Base-by-base conservation (phyloP, 1,284 basidiomycete species). In the Microbotryum intermedium region DNA sequence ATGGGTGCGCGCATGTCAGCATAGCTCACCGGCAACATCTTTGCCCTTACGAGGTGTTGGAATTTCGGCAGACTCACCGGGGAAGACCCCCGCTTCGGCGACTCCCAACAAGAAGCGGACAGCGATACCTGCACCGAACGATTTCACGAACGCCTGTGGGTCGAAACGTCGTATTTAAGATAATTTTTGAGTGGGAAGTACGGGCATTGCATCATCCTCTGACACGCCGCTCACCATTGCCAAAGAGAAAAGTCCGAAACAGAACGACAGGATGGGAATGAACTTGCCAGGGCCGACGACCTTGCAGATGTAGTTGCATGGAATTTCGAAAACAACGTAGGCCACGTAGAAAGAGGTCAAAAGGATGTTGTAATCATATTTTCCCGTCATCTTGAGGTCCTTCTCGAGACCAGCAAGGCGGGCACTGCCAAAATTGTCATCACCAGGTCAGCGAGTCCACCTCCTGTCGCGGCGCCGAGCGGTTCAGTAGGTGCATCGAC, bases 251-350 rank as follows among this genome's bases (percentile, higher is more conserved):
- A 69, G 55, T n/a, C 62, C 65, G 50, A 66, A 69, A 8, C 49
- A 23, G 53, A 72, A 66, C 0, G 70, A 61, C 59, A 71, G 69
- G 42, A 65, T 28, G 23, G 74, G 73, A n/a, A 75, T 62, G 50
- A 60, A 69, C 28, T 42, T 49, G 21, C 64, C 63, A 6, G 83
- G 82, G 3, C 83, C 83, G 13, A 84, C 73, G 51, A 72, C 73
- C 79, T 83, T 67, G 30, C 76, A 64, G 46, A 83, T 61, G 45
- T 84, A 71, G 65, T 83, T 84, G 16, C 79, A 81, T 3, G 84
- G 84, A 20, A 85, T 71, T 65, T 85, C 83, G 26, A 70, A 70
- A 16, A 74, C 70, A 47, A 83, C 81, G 65, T 84, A 85, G 1
- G 83, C 82, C 20, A 82, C 80, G 59, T 63, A 71, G 62, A 66